Conservation (phyloP, 768 basidiomycete genomes). For the Daedalea quercina region DNA sequence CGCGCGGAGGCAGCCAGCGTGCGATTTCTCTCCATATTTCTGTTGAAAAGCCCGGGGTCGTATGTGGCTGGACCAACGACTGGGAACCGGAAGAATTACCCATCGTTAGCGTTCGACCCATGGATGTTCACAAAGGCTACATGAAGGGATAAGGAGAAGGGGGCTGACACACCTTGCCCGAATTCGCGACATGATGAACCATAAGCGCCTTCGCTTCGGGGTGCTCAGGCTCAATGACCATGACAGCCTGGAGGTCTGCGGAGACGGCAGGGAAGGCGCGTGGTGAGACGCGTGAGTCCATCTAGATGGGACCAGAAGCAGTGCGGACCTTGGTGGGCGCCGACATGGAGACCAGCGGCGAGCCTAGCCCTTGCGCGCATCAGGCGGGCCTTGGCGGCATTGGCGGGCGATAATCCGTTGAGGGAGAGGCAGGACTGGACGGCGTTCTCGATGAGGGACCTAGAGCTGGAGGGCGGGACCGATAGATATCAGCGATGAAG, state of each 20-base stretch:
- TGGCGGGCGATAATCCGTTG: constrained; percentile 42
- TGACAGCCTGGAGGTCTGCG: constrained; percentile 59
- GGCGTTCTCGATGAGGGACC: constrained; percentile 65
- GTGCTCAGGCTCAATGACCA: constrained; percentile 58
- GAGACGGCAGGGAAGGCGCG: background rate
- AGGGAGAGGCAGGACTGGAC: constrained; percentile 65
- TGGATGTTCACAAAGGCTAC: constrained; percentile 2
- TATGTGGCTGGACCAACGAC: constrained; percentile 31
- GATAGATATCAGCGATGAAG: background rate
- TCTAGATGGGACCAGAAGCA: constrained; percentile 15
- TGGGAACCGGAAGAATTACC: constrained; percentile 9
- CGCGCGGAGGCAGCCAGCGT: constrained; percentile 50
- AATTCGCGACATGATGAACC: constrained; percentile 46
- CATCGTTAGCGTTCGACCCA: background rate
- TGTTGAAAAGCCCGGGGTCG: constrained; percentile 49
- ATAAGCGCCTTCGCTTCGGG: constrained; percentile 58
- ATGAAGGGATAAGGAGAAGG: background rate
- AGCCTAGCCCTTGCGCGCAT: constrained; percentile 62
- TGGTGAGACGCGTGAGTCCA: constrained; percentile 7
- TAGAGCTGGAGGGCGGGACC: constrained; percentile 31
- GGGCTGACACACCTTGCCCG: constrained; percentile 44
- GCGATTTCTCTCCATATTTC: constrained; percentile 74
- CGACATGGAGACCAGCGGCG: constrained; percentile 49
- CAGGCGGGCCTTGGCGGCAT: constrained; percentile 53
- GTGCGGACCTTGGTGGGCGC: constrained; percentile 57